A percentile compares a stretch with the other conserved stretches of the same genome.
Evolutionary conservation across 345 rosid genomes (phyloP).

Genomic region (Adansonia digitata): DNA sequence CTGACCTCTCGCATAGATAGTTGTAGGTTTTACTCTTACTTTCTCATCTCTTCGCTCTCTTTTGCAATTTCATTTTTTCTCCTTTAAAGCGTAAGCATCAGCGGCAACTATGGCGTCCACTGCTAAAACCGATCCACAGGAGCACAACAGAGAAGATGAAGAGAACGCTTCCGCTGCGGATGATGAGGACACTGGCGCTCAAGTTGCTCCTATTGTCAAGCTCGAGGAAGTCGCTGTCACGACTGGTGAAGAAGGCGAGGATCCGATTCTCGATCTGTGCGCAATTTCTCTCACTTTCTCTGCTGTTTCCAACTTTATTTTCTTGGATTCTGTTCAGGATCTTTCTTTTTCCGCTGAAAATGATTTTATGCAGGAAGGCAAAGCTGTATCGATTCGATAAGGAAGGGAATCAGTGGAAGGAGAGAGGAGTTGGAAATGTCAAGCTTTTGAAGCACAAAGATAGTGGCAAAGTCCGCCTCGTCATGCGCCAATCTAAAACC

Average conservation of each 20-base stretch:
- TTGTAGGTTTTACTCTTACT: neutral
- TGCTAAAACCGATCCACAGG: slow-evolving; percentile 28
- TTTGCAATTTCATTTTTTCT: neutral
- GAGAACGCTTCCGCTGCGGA: slow-evolving; percentile 43
- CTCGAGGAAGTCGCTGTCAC: slow-evolving; percentile 60
- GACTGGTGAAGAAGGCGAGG: slow-evolving; percentile 68
- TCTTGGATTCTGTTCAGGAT: neutral
- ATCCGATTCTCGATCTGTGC: slow-evolving; percentile 56
- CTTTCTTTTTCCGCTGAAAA: neutral
- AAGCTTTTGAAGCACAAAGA: slow-evolving; percentile 63
- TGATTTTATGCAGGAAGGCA: slow-evolving; percentile 39
- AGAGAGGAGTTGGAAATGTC: slow-evolving; percentile 51
- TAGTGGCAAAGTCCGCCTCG: slow-evolving; percentile 28
- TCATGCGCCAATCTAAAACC: neutral
- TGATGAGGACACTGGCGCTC: slow-evolving; percentile 75
- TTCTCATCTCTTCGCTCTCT: neutral
- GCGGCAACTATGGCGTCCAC: slow-evolving; percentile 33
- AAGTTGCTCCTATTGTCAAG: slow-evolving; percentile 58
- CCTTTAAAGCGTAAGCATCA: neutral
- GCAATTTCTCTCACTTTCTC: neutral
- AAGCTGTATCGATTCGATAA: slow-evolving; percentile 68
- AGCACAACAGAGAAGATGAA: slow-evolving; percentile 41
- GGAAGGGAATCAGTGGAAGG: slow-evolving; percentile 72
- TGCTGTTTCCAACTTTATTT: neutral
- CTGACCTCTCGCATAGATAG: neutral